These are phyloP conservation scores for Tolypocladium pustulatum DNA, from an alignment of 2,329 filamentous ascomycete species.

Conservation along the genomic window DNA sequence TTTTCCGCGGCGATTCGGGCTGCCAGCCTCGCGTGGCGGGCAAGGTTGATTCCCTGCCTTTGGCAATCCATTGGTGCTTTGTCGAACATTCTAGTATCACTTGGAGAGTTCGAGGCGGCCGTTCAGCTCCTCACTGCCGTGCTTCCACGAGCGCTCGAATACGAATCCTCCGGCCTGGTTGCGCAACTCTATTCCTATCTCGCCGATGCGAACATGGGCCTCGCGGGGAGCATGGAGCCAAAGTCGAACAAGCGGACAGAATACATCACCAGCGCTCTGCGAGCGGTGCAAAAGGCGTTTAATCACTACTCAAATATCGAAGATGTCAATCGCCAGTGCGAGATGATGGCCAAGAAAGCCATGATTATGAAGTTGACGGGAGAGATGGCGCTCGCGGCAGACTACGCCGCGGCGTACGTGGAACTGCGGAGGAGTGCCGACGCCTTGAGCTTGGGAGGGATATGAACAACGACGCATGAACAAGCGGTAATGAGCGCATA, in stretches of 20 bases:
- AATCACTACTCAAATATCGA: conserved; percentile 55
- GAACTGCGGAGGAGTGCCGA: conserved; percentile 36
- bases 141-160: conserved; percentile 68
- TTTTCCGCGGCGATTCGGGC: conserved; percentile 71
- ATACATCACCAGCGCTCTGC: conserved; percentile 46
- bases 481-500: neutral
- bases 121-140: conserved; percentile 54
- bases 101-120: conserved; percentile 62
- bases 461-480: neutral
- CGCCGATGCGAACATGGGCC: conserved; percentile 69
- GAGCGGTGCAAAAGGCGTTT: conserved; percentile 53
- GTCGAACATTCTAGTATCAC: conserved; percentile 55
- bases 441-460: conserved; percentile 14
- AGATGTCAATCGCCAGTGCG: conserved; percentile 57
- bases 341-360: conserved; percentile 74
- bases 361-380: conserved; percentile 62
- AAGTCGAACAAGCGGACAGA: conserved; percentile 39
- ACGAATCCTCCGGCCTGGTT: conserved; percentile 48
- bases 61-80: conserved; percentile 64
- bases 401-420: conserved; percentile 56
- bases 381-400: conserved; percentile 52
- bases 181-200: conserved; percentile 60
- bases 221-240: conserved; percentile 46
- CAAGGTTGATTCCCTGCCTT: conserved; percentile 56
- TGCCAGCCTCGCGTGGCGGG: conserved; percentile 60